These are phyloP conservation scores for Chaetomiaceae sp. DNA, from an alignment of 2,329 filamentous ascomycete species.

Conservation along the genomic window DNA sequence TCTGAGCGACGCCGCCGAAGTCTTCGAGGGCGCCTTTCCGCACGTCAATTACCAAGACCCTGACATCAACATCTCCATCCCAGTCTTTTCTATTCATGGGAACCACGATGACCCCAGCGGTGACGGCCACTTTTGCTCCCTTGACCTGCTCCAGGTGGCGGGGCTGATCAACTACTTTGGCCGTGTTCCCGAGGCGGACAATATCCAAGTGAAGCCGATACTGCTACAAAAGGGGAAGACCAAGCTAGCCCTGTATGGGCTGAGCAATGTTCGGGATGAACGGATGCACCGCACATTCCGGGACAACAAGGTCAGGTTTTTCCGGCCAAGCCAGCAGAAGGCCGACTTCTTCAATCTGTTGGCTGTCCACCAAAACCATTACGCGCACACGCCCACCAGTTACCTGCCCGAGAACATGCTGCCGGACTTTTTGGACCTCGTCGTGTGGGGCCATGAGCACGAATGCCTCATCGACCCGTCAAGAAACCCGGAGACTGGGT, in stretches of 20 bases:
- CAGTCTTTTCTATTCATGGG: slow-evolving; percentile 96
- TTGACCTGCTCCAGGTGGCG: slow-evolving; percentile 86
- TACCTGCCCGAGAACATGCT: slow-evolving; percentile 92
- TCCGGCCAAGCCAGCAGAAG: slow-evolving; percentile 72
- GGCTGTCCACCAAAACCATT: slow-evolving; percentile 93
- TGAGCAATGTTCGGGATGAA: slow-evolving; percentile 96
- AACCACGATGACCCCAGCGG: slow-evolving; percentile 99
- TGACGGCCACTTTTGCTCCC: slow-evolving; percentile 83
- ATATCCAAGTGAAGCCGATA: slow-evolving; percentile 87
- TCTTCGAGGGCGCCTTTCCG: slow-evolving; percentile 83
- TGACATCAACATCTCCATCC: slow-evolving; percentile 95
- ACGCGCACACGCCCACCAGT: slow-evolving; percentile 85
- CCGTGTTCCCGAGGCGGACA: slow-evolving; percentile 84
- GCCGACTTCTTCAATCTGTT: slow-evolving; percentile 95
- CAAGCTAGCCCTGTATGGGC: slow-evolving; percentile 85
- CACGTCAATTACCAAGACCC: slow-evolving; percentile 98
- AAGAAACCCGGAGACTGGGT: slow-evolving; percentile 80
- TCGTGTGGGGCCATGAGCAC: slow-evolving; percentile 97
- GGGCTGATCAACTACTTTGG: slow-evolving; percentile 96
- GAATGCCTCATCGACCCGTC: slow-evolving; percentile 86
- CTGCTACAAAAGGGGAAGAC: slow-evolving; percentile 89
- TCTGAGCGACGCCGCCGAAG: slow-evolving; percentile 84
- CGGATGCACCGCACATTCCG: slow-evolving; percentile 89
- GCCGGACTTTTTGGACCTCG: slow-evolving; percentile 82
- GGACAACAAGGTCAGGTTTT: slow-evolving; percentile 92